Conservation (phyloP, 305 asterid genomes). For the Fraxinus dipetala region DNA sequence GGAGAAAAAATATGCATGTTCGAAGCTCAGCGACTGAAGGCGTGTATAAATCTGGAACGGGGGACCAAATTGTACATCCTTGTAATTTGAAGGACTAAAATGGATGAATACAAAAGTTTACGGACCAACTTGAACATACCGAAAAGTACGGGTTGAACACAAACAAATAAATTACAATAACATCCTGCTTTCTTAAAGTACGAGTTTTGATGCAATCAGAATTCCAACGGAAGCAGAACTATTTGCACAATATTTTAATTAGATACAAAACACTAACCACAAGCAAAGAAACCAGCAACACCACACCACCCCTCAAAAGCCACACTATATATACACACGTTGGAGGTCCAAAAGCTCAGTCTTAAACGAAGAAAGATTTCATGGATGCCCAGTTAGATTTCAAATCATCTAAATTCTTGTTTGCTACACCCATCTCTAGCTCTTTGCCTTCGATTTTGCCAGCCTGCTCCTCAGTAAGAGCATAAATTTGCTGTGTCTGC, state of each 20-base stretch:
- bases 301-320: background rate
- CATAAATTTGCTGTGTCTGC: background rate
- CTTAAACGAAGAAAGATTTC: background rate
- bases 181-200: background rate
- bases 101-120: background rate
- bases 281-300: background rate
- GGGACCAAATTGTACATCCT: background rate
- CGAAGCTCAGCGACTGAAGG: no score
- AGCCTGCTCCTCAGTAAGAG: background rate
- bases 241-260: no score
- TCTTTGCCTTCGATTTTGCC: background rate
- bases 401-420: background rate
- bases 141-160: no score
- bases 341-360: background rate
- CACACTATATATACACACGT: background rate
- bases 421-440: background rate
- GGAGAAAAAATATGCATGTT: no score
- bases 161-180: background rate
- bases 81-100: background rate
- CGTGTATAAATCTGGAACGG: background rate
- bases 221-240: background rate
- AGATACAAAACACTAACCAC: background rate
- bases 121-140: background rate
- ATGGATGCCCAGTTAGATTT: background rate
- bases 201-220: background rate